These are phyloP conservation scores for Dactylellina leptospora DNA, from an alignment of 2,329 filamentous ascomycete genomes.

Conservation along the genomic window DNA sequence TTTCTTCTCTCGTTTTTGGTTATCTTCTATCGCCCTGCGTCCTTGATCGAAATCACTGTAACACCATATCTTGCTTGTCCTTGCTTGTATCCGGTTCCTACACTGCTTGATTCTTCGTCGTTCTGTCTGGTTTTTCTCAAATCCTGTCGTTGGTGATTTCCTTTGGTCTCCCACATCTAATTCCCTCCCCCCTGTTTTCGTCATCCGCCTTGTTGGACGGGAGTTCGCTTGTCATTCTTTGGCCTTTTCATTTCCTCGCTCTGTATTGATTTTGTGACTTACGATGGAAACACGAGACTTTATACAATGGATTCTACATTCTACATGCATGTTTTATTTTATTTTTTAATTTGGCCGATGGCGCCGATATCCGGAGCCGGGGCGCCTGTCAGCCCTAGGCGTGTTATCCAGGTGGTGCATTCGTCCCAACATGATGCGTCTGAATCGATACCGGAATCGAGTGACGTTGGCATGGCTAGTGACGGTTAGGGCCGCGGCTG, in stretches of 20 bases:
- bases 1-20: background rate
- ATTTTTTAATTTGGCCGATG: no score
- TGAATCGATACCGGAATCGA: no score
- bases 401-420: no score
- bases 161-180: constrained; percentile 6
- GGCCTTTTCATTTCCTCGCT: background rate
- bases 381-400: no score
- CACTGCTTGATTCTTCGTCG: background rate
- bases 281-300: constrained; percentile 39
- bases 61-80: constrained; percentile 39
- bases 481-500: constrained; percentile 17
- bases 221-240: constrained; percentile 31
- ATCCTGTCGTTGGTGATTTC: constrained; percentile 16
- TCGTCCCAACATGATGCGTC: no score
- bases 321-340: constrained; percentile 1
- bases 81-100: background rate
- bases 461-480: background rate
- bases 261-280: constrained; percentile 5
- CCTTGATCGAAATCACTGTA: constrained; percentile 39
- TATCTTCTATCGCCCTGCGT: background rate
- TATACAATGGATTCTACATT: constrained; percentile 24
- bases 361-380: no score
- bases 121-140: background rate
- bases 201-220: constrained; percentile 50
- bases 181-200: constrained; percentile 13